These are phyloP conservation scores for Salvia hispanica DNA, from an alignment of 257 asterid genomes.

Conservation along the genomic window DNA sequence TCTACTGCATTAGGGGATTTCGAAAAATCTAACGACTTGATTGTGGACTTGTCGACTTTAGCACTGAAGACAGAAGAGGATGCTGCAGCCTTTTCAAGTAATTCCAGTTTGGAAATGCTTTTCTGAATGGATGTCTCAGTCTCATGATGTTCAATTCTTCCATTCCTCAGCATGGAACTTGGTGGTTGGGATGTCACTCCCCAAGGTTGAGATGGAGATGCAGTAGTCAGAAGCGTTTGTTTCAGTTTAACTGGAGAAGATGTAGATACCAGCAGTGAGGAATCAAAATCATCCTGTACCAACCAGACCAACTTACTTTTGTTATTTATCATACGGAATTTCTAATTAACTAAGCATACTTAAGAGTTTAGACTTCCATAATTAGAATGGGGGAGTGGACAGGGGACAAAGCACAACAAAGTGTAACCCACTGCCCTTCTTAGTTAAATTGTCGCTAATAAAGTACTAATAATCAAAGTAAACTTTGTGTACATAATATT, in stretches of 20 bases:
- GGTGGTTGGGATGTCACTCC: conserved; percentile 41
- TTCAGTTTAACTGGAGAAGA: conserved; percentile 52
- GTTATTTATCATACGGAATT: conserved; percentile 24
- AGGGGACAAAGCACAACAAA: background rate
- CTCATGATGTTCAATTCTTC: conserved; percentile 35
- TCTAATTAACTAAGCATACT: conserved; percentile 16
- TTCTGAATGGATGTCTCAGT: conserved; percentile 64
- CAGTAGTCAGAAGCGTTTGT: conserved; percentile 30
- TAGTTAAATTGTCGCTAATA: background rate
- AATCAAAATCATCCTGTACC: conserved; percentile 41
- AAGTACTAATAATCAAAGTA: conserved; percentile 14
- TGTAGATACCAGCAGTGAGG: conserved; percentile 40
- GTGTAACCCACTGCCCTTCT: conserved; percentile 11
- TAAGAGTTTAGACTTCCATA: conserved; percentile 20
- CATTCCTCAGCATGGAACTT: conserved; percentile 45
- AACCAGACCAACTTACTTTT: conserved; percentile 32
- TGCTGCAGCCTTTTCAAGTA: conserved; percentile 65
- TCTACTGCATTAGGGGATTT: conserved; percentile 51
- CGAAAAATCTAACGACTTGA: conserved; percentile 45
- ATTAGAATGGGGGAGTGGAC: background rate
- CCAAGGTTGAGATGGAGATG: conserved; percentile 53
- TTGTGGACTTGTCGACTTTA: conserved; percentile 51
- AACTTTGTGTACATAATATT: background rate
- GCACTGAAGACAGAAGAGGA: conserved; percentile 55
- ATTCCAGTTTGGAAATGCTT: conserved; percentile 75